Evolutionary conservation across 805 yeast species (phyloP), one percentile per base, ranked within the genome.

Genomic region (Metahyphopichia silvanorum): DNA sequence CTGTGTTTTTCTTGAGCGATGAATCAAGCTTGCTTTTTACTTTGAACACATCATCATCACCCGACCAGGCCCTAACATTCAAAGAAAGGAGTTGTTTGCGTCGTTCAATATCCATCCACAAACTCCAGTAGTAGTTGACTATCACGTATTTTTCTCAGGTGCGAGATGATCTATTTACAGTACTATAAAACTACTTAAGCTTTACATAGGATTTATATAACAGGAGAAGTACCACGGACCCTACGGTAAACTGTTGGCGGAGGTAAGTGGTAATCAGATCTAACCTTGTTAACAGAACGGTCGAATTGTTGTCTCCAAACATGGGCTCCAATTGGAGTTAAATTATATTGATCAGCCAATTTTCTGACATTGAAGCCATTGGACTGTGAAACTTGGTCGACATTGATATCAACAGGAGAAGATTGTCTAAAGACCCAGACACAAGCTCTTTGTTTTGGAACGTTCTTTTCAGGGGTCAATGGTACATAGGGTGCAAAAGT

Each of bases 371-470:
- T 76, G 52, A 91, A 91, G 34, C 64, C 54, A 9, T 72, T 74
- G 42, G 79, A 59, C 4, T 13, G 14, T 21, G 54, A 49, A 12
- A 52, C 30, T 3, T 51, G 35, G 9, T 50, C 34, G 22, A 42
- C 42, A 16, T 51, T 38, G 12, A 53, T 45, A 8, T 49, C 33
- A 16, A 55, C 34, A 25, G 32, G 24, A 18, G 42, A 45, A 3
- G 55, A 38, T 60, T 93, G 98, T 60, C 88, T 79, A 57, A 87
- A 83, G 4, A 88, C 94, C 96, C 97, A 89, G 26, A 86, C 76
- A 32, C 85, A 79, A 34, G 84, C 79, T 60, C 98, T 77, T 58
- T 91, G 96, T 20, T 69, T 68, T 25, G 86, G 87, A 3, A 82
- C 70, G 57, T 93, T 93, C 65, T 85, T 86, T 54, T 91, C 97